Base-by-base conservation (phyloP, 1,139 yeast genomes). In the Candida sanyaensis region DNA sequence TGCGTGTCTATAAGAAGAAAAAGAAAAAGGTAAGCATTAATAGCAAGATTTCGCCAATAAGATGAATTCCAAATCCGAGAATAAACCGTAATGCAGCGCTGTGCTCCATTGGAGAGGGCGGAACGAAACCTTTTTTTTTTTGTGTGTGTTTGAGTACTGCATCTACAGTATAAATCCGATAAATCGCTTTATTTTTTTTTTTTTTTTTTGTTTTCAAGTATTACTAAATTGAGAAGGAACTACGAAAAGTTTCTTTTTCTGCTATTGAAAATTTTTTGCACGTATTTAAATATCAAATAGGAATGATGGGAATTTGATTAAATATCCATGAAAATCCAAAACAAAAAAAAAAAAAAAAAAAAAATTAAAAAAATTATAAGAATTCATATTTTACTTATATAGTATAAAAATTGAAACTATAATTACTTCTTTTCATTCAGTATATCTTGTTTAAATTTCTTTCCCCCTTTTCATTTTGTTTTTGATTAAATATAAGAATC, bases 11-110 rank as follows among this genome's bases (percentile, higher is more conserved):
- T 26, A 32, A 17, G 10, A 33, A 40, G 44, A 34, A 32, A 23
- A 24, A 28, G 33, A 46, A 45, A 31, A 48, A 48, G 17, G 29
- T 45, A 12, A 45, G 49, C 38, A 29, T 45, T 10, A 48, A 48
- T 23, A 26, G 29, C 5, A 28, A 28, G 10, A 23, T 9, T 24
- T 36, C 23, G 5, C 39, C 17, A 36, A 24, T 24, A 4, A 26
- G 5, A 5, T 2, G 24, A 24, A 11, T 5, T 11, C 36, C 6
- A 32, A 8, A 32, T 32, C 36, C 36, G 36, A 32, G 9, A 11
- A 5, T 31, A 13, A 4, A n/a, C 34, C 34, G 17, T 26, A 13
- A 5, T 34, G 6, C 21, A 21, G 26, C 4, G 4, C 10, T 34
- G 37, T 6, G 37, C 37, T 27, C 37, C 21, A 34, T 21, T 34